Evolutionary conservation across 345 rosid species (phyloP).

Genomic region (Gossypium rotundifolium): DNA sequence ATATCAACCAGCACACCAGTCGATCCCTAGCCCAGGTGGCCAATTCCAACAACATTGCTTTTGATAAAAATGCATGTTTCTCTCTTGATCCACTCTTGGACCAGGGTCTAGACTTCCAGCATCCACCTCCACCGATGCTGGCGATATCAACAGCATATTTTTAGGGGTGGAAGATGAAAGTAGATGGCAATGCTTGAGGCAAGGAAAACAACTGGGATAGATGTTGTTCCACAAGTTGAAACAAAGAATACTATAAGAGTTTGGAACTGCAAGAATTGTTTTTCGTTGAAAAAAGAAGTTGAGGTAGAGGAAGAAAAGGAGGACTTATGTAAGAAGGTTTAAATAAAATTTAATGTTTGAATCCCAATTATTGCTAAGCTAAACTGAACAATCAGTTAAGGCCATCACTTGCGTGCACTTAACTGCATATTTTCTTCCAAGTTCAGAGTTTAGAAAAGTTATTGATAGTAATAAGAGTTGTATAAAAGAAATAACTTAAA

Average conservation of each 20-base stretch:
- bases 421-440: too few relatives aligned
- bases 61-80: neutral
- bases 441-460: too few relatives aligned
- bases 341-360: neutral
- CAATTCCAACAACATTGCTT: neutral
- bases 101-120: constrained; percentile 61
- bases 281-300: too few relatives aligned
- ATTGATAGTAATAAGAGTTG: too few relatives aligned
- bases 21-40: too few relatives aligned
- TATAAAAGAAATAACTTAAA: too few relatives aligned
- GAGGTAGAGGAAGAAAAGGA: too few relatives aligned
- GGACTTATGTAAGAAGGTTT: too few relatives aligned
- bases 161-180: constrained; percentile 31
- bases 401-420: too few relatives aligned
- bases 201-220: constrained; percentile 32
- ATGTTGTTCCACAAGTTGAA: neutral
- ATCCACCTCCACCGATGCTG: constrained; percentile 29
- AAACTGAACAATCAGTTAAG: neutral
- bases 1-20: too few relatives aligned
- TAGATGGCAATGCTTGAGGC: constrained; percentile 22
- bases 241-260: too few relatives aligned
- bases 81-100: constrained; percentile 50
- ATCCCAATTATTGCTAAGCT: neutral
- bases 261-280: too few relatives aligned
- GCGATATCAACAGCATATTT: constrained; percentile 22